Conservation (phyloP, 164 flowering plant species). For the Saururus chinensis region DNA sequence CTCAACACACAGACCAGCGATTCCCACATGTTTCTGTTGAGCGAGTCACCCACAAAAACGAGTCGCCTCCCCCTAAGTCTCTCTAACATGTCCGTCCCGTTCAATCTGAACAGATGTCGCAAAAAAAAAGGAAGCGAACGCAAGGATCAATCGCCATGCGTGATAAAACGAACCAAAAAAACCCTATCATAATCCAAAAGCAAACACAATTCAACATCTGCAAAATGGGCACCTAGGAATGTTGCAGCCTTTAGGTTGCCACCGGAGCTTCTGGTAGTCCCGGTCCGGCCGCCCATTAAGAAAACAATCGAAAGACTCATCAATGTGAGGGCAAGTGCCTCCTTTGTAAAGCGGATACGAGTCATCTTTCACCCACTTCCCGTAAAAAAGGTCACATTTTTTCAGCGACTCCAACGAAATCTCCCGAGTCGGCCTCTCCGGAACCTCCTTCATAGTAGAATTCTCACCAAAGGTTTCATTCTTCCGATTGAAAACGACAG, state of each 20-base stretch:
- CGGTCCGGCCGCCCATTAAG: conserved; percentile 75
- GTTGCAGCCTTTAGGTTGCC: conserved; percentile 80
- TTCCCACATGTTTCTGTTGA: conserved; percentile 99
- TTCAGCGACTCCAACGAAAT: conserved; percentile 27
- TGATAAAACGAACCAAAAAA: conserved; percentile 1
- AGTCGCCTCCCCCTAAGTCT: conserved; percentile 72
- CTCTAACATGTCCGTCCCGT: conserved; percentile 55
- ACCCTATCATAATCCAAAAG: no score
- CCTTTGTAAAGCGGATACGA: conserved; percentile 74
- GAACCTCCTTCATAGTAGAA: background rate
- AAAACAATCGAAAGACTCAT: conserved; percentile 72
- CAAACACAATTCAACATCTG: background rate
- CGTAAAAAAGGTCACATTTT: conserved; percentile 69
- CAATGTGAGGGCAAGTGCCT: conserved; percentile 74
- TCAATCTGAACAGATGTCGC: conserved; percentile 31
- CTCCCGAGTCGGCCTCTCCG: conserved; percentile 3
- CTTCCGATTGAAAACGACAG: background rate
- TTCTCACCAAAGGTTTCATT: background rate
- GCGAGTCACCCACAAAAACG: conserved; percentile 91
- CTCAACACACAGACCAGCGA: conserved; percentile 74
- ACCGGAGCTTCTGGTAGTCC: conserved; percentile 46
- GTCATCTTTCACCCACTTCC: conserved; percentile 81
- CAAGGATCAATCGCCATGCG: background rate
- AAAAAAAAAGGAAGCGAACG: no score
- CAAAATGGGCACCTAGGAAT: conserved; percentile 55